Conservation (phyloP, 1,284 basidiomycete genomes). For the Peniophora sp. region DNA sequence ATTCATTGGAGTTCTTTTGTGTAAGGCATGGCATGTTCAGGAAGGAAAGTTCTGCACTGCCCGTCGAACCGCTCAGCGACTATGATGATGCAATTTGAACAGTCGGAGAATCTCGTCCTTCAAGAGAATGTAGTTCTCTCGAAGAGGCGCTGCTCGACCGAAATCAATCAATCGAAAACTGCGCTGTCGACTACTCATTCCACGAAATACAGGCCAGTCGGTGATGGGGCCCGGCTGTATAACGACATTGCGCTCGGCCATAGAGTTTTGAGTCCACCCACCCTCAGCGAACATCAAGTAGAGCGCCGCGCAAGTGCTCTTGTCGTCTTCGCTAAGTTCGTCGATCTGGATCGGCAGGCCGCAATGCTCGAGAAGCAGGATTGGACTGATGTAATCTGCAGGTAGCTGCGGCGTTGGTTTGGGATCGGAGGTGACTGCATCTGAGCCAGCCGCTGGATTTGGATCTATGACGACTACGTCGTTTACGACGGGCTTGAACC, state of each 20-base stretch:
- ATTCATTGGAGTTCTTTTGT: too few species aligned
- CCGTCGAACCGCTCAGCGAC: too few species aligned
- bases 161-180: constrained; percentile 1
- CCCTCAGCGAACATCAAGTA: not conserved
- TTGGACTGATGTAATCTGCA: constrained; percentile 28
- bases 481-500: constrained; percentile 7
- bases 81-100: too few species aligned
- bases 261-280: not conserved
- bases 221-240: not conserved
- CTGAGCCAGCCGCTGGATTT: constrained; percentile 3
- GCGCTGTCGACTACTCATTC: not conserved
- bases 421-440: constrained; percentile 2
- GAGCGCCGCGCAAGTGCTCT: constrained; percentile 11
- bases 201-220: not conserved
- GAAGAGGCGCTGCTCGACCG: not conserved
- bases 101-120: too few species aligned
- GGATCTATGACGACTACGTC: constrained; percentile 1
- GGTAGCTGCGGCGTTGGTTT: not conserved
- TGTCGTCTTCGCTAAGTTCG: constrained; percentile 27
- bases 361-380: constrained; percentile 43
- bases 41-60: too few species aligned
- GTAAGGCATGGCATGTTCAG: too few species aligned
- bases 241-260: constrained; percentile 1
- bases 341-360: constrained; percentile 26
- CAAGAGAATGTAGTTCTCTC: too few species aligned